phyloP scores from a whole-genome alignment of 1,284 basidiomycete species.

The Tilletiopsis washingtonensis region DNA sequence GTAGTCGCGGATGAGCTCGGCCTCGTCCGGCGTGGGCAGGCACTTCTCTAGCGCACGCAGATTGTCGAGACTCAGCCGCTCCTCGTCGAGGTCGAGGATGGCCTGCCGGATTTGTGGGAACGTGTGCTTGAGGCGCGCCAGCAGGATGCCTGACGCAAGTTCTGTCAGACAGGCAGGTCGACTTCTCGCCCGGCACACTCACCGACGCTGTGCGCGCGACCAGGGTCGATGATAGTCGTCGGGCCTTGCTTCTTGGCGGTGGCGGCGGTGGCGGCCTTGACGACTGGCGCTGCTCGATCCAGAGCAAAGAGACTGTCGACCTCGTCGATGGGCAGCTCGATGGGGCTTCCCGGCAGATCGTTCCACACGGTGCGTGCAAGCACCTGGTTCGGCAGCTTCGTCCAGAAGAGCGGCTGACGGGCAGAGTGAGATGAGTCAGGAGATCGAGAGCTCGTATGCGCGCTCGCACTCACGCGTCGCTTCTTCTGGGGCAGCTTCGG shows the following conservation, averaged over 20 bases:
- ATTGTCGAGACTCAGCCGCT: slow-evolving; percentile 22
- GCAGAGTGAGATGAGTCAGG: background rate
- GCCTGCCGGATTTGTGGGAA: slow-evolving; percentile 28
- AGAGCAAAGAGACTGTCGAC: slow-evolving; percentile 67
- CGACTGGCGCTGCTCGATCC: slow-evolving; percentile 50
- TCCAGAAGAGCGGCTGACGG: slow-evolving; percentile 80
- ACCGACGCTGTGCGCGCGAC: slow-evolving; percentile 21
- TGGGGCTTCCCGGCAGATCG: slow-evolving; percentile 51
- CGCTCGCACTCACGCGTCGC: slow-evolving; percentile 42
- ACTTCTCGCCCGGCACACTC: too few species aligned
- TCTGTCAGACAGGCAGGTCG: too few species aligned
- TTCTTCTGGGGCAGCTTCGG: slow-evolving; percentile 54
- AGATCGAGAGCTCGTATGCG: background rate
- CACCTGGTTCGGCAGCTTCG: slow-evolving; percentile 57
- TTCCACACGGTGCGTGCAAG: slow-evolving; percentile 63
- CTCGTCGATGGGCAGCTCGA: slow-evolving; percentile 59
- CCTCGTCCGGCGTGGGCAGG: slow-evolving; percentile 33
- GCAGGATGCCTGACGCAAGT: slow-evolving; percentile 30
- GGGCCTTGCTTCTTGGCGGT: slow-evolving; percentile 13
- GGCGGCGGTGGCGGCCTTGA: slow-evolving; percentile 8
- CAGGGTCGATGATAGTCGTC: slow-evolving; percentile 28
- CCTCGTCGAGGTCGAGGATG: slow-evolving; percentile 26
- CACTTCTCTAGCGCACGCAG: slow-evolving; percentile 29
- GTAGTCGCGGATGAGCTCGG: slow-evolving; percentile 32
- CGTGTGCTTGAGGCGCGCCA: slow-evolving; percentile 32